Percentiles rank a stretch among this genome's conserved stretches.
These are phyloP conservation scores for Wallacemonas rigidus DNA, from an alignment of 208 protist genomes.

Conservation along the genomic window DNA sequence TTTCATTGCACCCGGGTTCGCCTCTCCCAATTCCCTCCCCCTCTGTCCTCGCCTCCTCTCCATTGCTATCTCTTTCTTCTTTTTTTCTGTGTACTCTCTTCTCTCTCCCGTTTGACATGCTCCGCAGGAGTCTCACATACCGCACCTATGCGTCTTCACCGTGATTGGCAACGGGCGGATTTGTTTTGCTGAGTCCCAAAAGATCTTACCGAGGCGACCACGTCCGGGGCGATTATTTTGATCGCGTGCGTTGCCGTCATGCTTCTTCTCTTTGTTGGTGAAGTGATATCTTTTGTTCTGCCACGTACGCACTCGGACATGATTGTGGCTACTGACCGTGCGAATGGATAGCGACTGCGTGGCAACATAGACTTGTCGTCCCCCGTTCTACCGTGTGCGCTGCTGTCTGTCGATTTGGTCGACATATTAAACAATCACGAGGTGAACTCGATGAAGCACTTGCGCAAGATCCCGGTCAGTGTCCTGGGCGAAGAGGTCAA, in stretches of 20 bases:
- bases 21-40: slow-evolving; percentile 7
- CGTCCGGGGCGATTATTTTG: slow-evolving; percentile 51
- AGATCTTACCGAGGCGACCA: slow-evolving; percentile 55
- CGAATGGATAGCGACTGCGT: slow-evolving; percentile 29
- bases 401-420: slow-evolving; percentile 44
- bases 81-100: neutral
- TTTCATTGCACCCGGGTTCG: neutral
- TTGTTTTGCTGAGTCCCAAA: slow-evolving; percentile 53
- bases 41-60: neutral
- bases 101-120: neutral
- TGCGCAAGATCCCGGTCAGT: slow-evolving; percentile 32
- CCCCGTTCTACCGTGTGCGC: slow-evolving; percentile 40
- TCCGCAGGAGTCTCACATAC: neutral
- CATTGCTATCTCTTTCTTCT: slow-evolving; percentile 1
- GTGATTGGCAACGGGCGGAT: slow-evolving; percentile 38
- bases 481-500: slow-evolving; percentile 21
- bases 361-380: slow-evolving; percentile 45
- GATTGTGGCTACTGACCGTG: slow-evolving; percentile 32
- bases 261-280: slow-evolving; percentile 43
- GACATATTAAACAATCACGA: slow-evolving; percentile 51
- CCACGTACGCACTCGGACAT: slow-evolving; percentile 49
- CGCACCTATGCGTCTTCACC: slow-evolving; percentile 10
- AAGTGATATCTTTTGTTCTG: slow-evolving; percentile 42
- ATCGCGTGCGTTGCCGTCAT: slow-evolving; percentile 44
- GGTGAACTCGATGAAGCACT: slow-evolving; percentile 38